Conservation (phyloP, 176 grass and related monocot species). For the Thalia dealbata region DNA sequence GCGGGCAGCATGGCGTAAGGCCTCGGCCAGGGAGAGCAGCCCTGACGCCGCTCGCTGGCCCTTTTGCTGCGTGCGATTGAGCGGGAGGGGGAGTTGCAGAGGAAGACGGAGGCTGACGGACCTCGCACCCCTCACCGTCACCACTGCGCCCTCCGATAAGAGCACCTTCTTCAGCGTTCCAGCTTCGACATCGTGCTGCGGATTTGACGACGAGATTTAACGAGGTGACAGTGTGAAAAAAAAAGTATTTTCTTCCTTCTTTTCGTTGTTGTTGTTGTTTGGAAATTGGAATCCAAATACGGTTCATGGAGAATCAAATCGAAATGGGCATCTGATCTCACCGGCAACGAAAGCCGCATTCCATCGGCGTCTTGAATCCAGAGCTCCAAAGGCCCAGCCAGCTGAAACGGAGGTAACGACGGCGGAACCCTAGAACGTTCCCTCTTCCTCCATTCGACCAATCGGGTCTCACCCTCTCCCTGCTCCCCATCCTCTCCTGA, state of each 20-base stretch:
- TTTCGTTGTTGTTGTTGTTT: no score
- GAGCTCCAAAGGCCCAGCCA: slow-evolving; percentile 77
- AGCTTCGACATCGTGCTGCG: slow-evolving; percentile 14
- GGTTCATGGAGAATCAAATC: background rate
- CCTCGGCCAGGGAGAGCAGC: slow-evolving; percentile 61
- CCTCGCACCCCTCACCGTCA: slow-evolving; percentile 2
- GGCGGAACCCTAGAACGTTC: slow-evolving; percentile 25
- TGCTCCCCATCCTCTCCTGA: slow-evolving; percentile 31
- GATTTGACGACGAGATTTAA: background rate
- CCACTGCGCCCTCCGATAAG: background rate
- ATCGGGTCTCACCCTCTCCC: slow-evolving; percentile 38
- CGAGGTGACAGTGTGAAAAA: background rate
- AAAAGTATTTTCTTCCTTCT: background rate
- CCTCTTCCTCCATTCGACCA: slow-evolving; percentile 31
- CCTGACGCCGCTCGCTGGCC: slow-evolving; percentile 23
- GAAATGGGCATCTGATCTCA: slow-evolving; percentile 17
- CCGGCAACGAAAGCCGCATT: slow-evolving; percentile 69
- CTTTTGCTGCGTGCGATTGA: slow-evolving; percentile 58
- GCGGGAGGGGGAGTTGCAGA: background rate
- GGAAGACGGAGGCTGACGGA: slow-evolving; percentile 2
- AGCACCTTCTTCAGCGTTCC: slow-evolving; percentile 5
- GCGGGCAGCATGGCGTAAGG: slow-evolving; percentile 39
- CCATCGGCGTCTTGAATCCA: slow-evolving; percentile 85
- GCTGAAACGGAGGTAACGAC: slow-evolving; percentile 58
- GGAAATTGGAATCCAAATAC: background rate